Base-by-base conservation (phyloP, 352 stramenopile genomes). In the Sclerospora graminicola region DNA sequence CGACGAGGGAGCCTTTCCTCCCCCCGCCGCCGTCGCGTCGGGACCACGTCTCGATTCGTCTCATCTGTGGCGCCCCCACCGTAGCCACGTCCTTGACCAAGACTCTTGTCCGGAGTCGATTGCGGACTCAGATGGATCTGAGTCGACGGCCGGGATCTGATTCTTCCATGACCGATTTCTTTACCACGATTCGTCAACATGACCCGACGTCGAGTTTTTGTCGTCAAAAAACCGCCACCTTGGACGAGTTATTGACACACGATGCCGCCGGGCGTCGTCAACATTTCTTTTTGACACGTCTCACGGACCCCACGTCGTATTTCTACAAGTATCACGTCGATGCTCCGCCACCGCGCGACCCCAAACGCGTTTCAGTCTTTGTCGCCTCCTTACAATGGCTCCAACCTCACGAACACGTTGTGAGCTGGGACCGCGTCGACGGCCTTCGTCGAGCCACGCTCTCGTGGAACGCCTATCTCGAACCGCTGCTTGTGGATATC, bases 321-420 rank as follows among this genome's bases (percentile, higher is more conserved):
- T 92, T 92, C 18, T 92, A 85, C 81, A 92, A 92, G 60, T 92
- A 85, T 66, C 77, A 79, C 48, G 87, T 92, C 31, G 74, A 89
- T 36, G 68, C 73, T 29, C 67, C 51, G 15, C 74, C 66, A 13
- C 65, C 82, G 47, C 77, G 78, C 2, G 63, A 78, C 36, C 81
- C 81, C 4, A 82, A 82, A 46, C 81, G 79, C 27, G 46, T 74
- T 10, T 45, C 19, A 4, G 69, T 92, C 18, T 58, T 76, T 37
- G 32, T 89, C 9, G 81, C 72, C 8, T 57, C 69, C 2, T 45
- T 92, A 15, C 35, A 49, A 32, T 92, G 81, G 81, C 62, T 92
- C 14, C 89, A 92, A 48, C 63, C 75, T 15, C 81, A 92, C 36
- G 81, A 92, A 42, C 75, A 88, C 21, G 78, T 92, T 6, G 81